Evolutionary conservation across 352 stramenopile genomes (phyloP).

Genomic region (Phytophthora citricola): DNA sequence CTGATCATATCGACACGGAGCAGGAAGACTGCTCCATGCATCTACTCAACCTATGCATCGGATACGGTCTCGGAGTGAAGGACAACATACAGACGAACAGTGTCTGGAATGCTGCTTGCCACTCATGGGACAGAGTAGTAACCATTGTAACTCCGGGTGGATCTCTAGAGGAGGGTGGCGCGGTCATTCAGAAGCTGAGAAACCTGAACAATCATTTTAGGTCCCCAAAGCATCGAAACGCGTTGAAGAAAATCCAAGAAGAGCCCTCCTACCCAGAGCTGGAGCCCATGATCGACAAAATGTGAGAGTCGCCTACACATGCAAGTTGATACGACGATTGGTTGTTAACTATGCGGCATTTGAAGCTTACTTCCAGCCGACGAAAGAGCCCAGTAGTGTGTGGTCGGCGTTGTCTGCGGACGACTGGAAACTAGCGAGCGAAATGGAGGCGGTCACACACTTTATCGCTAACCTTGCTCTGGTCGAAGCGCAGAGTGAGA

Average conservation of each 20-base stretch:
- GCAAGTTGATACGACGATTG: slow-evolving; percentile 4
- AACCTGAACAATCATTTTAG: not conserved
- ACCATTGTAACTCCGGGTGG: slow-evolving; percentile 6
- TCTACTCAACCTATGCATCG: slow-evolving; percentile 20
- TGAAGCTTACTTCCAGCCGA: not conserved
- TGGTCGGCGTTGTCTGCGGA: not conserved
- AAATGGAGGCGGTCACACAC: slow-evolving; percentile 8
- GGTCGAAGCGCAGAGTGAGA: slow-evolving; percentile 4
- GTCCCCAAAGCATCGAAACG: not conserved
- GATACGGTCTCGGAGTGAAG: slow-evolving; percentile 11
- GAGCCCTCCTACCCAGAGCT: not conserved
- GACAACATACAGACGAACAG: slow-evolving; percentile 8
- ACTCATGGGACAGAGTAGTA: slow-evolving; percentile 3
- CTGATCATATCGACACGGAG: slow-evolving; percentile 7
- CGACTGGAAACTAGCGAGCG: not conserved
- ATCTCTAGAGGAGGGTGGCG: not conserved
- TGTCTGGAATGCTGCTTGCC: not conserved
- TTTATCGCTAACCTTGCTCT: slow-evolving; percentile 5
- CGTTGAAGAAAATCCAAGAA: not conserved
- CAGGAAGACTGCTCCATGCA: slow-evolving; percentile 22
- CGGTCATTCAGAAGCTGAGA: not conserved
- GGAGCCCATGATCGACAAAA: not conserved
- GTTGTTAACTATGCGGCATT: not conserved
- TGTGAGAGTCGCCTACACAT: not conserved
- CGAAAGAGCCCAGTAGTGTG: not conserved